Base-by-base conservation (phyloP, 176 grass and related monocot genomes). In the Rhynchospora breviuscula region DNA sequence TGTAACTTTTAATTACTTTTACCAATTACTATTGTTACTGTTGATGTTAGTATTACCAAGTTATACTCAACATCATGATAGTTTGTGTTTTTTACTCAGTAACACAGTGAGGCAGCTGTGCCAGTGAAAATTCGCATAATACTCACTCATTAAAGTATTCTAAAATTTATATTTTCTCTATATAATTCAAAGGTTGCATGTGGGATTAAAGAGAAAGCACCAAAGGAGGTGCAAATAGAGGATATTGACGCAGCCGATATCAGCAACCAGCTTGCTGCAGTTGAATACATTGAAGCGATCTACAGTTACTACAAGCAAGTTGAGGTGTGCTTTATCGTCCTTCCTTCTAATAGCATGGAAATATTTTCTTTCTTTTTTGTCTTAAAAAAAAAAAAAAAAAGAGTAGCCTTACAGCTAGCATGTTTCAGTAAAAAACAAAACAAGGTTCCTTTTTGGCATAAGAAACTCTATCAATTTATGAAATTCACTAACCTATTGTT, bases 281-380 rank as follows among this genome's bases (percentile, higher is more conserved):
- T 89, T 79, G 94, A 97, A 67, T 97, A 92, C 48, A 83, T 92
- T 25, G 87, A 94, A 58, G 90, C 94, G 10, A 90, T 97, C 56
- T 94, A 94, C 81, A 88, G 71, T 58, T 97, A 94, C 81, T 97
- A 97, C 83, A 91, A 85, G 81, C 74, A 57, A 18, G 86, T 68
- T 25, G 94, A 94, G 92, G 92, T 97, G 74, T 86, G 85, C 18
- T 57, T 53, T 53, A 53, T 13, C 8, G 9, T 53, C 51, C 51
- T 53, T 53, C 10, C 12, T 13, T 53, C 9, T 53, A 53, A 53
- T 53, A 53, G 10, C 3, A 53, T 29, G 26, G 26, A 29, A 29
- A 29, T 29, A 29, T 29, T 29, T 29, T 29, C 1, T 29, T n/a
- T n/a, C n/a, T n/a, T n/a, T n/a, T n/a, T n/a, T n/a, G n/a, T n/a